Conservation (phyloP, 2,329 filamentous ascomycete species). For the Lasiodiplodia gonubiensis region DNA sequence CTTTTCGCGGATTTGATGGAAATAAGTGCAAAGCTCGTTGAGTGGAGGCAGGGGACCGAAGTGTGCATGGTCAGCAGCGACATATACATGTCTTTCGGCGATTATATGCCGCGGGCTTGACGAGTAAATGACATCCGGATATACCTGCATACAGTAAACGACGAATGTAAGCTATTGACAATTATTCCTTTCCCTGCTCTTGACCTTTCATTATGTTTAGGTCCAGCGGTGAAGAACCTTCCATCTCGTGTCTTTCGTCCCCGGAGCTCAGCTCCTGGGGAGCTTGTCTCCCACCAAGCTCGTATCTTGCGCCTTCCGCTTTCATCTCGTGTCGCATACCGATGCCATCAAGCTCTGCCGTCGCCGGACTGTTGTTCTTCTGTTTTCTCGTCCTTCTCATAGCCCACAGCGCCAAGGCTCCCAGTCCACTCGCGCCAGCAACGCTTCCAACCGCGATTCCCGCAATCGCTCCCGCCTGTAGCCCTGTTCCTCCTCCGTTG, state of each 20-base stretch:
- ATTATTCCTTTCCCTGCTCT: neutral
- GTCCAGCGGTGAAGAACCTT: conserved; percentile 12
- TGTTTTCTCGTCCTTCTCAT: neutral
- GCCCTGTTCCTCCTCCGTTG: neutral
- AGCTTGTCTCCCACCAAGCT: conserved; percentile 2
- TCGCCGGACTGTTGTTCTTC: neutral
- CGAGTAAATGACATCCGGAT: too few species aligned
- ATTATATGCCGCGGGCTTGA: too few species aligned
- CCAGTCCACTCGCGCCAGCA: neutral
- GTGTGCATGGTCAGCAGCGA: too few species aligned
- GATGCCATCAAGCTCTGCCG: conserved; percentile 3
- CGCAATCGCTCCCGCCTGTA: conserved; percentile 7
- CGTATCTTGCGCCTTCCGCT: neutral
- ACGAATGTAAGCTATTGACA: neutral
- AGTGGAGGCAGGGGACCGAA: too few species aligned
- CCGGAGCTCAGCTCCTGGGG: conserved; percentile 17
- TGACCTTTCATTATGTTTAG: neutral
- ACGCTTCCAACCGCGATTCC: conserved; percentile 16
- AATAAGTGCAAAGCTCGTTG: too few species aligned
- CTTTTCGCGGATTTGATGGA: too few species aligned
- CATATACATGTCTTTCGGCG: too few species aligned
- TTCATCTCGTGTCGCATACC: conserved; percentile 17
- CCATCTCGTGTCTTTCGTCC: conserved; percentile 20
- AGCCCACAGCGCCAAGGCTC: neutral
- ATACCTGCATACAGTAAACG: neutral